phyloP scores from a whole-genome alignment of 2,329 filamentous ascomycete species.

The Fusarium virguliforme region DNA sequence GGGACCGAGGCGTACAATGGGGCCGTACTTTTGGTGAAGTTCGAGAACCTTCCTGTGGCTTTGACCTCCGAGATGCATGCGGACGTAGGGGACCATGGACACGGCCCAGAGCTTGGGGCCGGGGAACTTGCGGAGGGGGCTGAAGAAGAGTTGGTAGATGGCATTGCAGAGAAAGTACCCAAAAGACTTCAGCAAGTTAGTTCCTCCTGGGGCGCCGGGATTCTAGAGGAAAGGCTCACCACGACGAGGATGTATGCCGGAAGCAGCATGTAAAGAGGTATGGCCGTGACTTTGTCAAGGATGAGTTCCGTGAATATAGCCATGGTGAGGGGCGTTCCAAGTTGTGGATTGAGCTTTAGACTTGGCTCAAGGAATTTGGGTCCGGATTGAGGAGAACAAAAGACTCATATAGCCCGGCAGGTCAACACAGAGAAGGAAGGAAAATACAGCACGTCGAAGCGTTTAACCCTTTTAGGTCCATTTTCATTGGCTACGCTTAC shows the following conservation, averaged over 20 bases:
- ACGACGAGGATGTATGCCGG: neutral
- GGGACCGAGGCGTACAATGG: neutral
- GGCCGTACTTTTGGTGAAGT: constrained; percentile 22
- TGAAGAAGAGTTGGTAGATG: constrained; percentile 19
- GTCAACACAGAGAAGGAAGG: neutral
- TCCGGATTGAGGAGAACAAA: neutral
- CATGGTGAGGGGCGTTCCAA: neutral
- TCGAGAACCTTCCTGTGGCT: constrained; percentile 12
- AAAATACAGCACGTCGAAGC: neutral
- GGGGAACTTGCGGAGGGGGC: constrained; percentile 6
- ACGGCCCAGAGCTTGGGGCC: constrained; percentile 18
- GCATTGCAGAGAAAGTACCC: neutral
- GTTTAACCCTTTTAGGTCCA: neutral
- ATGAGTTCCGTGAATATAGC: neutral
- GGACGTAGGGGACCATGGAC: constrained; percentile 5
- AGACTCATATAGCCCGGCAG: neutral
- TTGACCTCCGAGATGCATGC: neutral
- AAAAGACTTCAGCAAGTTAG: neutral
- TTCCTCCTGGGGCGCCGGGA: too few species aligned
- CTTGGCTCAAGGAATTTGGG: neutral
- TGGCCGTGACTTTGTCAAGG: neutral
- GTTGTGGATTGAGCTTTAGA: neutral
- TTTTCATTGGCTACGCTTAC: neutral
- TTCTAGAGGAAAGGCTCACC: neutral
- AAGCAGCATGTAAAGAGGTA: neutral